Evolutionary conservation across 805 yeast genomes (phyloP), one percentile per base, ranked within the genome.

Genomic region (Metschnikowia lunata): DNA sequence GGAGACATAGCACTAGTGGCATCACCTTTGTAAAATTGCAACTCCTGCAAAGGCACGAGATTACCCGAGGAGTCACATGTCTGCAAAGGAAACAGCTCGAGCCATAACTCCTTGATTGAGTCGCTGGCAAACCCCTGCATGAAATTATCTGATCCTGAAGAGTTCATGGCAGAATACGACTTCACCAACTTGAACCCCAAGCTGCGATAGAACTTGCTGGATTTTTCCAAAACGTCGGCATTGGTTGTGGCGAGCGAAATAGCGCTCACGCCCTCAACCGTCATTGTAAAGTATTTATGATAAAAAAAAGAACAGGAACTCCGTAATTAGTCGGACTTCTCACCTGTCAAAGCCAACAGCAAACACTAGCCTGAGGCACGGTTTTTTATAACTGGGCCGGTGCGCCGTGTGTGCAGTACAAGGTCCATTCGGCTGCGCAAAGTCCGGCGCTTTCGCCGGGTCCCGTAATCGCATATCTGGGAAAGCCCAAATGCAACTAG

Each of bases 41-140:
- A 55, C 38, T 71, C 75, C 45, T 71, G 76, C 67, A 72, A 66
- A 6, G 76, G 76, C 30, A 56, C 56, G 28, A 63, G 43, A 38
- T 62, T 55, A 4, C 74, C 75, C 27, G 58, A 53, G 8, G 41
- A 46, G 44, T 69, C 72, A 14, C 51, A 15, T 39, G 61, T 57
- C 49, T 69, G 74, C 34, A 75, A 66, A 15, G 86, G 88, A 60
- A 80, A 83, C 18, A 81, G 67, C 60, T 83, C 86, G 37, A 85
- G 60, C 95, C 95, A 85, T 27, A 78, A 63, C 62, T 85, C 95
- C 50, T 72, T 76, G 39, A 82, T 57, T 0, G 90, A 83, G 50
- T 83, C 88, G 45, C 69, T 71, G 8, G 88, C 76, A 37, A 85
- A 68, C 5, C 90, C 90, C 37, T 67, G 61, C 12, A 70, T 60